Evolutionary conservation across 78 protist species (phyloP).

Genomic region (Dictyostelium brefeldianum): DNA sequence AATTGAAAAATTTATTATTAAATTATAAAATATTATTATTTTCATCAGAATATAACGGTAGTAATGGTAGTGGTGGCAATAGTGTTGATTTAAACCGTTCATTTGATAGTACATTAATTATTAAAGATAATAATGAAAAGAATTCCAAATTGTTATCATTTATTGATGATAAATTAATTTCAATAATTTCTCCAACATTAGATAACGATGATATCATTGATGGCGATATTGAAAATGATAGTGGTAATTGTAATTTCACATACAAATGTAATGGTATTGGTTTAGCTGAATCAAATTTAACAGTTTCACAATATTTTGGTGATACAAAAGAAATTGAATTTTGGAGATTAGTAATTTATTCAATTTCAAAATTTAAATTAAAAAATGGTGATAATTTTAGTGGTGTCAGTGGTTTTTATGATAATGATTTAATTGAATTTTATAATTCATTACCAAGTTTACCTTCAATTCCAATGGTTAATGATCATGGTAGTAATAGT

Average conservation of each 20-base stretch:
- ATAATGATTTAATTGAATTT: conserved; percentile 15
- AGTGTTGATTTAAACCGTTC: conserved; percentile 3
- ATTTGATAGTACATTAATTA: not conserved
- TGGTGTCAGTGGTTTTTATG: conserved; percentile 6
- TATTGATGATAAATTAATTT: conserved; percentile 10
- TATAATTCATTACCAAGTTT: conserved; percentile 31
- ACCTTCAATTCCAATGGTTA: conserved; percentile 23
- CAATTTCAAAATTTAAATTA: not conserved
- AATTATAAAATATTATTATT: not conserved
- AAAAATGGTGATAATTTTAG: not conserved
- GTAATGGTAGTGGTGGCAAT: not conserved
- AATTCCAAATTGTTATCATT: conserved; percentile 20
- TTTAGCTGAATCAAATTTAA: conserved; percentile 23
- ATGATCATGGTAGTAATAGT: no score
- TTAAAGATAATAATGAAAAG: conserved; percentile 43
- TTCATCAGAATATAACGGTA: not conserved
- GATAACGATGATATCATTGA: not conserved
- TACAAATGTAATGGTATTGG: not conserved
- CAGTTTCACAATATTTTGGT: conserved; percentile 68
- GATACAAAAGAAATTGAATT: conserved; percentile 40
- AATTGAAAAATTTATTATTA: conserved; percentile 23
- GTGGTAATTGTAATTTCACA: not conserved
- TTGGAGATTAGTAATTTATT: conserved; percentile 49
- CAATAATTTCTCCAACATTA: not conserved
- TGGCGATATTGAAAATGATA: not conserved